Conservation (phyloP, 805 yeast species). For the Komagataella pseudopastoris region DNA sequence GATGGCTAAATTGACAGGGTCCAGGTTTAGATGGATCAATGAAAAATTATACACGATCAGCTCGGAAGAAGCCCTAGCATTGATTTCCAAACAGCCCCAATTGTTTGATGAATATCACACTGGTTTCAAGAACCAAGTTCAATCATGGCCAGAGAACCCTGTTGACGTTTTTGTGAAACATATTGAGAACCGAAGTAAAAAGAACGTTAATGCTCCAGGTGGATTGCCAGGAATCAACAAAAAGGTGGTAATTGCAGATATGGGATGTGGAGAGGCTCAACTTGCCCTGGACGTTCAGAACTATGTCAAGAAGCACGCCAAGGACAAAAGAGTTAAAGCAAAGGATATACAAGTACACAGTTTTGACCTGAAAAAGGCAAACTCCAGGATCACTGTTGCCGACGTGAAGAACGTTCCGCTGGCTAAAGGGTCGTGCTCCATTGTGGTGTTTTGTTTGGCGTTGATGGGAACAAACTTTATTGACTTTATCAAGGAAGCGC, state of each 20-base stretch:
- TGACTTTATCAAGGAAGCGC: conserved; percentile 84
- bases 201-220: conserved; percentile 83
- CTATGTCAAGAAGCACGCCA: conserved; percentile 21
- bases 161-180: conserved; percentile 79
- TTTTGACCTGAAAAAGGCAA: conserved; percentile 84
- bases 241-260: conserved; percentile 80
- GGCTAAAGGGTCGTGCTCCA: conserved; percentile 60
- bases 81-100: conserved; percentile 72
- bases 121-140: conserved; percentile 92
- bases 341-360: conserved; percentile 58
- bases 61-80: conserved; percentile 61
- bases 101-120: conserved; percentile 89
- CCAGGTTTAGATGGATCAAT: conserved; percentile 95
- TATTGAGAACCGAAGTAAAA: conserved; percentile 43
- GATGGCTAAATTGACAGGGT: conserved; percentile 90
- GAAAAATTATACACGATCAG: conserved; percentile 87
- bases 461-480: conserved; percentile 95
- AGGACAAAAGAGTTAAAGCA: conserved; percentile 11
- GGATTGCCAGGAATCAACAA: conserved; percentile 68
- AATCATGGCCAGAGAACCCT: conserved; percentile 97
- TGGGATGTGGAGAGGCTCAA: conserved; percentile 99
- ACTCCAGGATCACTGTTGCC: conserved; percentile 88
- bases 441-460: conserved; percentile 90
- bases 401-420: conserved; percentile 88
- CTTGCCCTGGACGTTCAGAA: conserved; percentile 50